A percentile compares a stretch with the other conserved stretches of the same genome.
Evolutionary conservation across 225 moss, liverwort and hornwort genomes (phyloP).

Genomic region (Pleurozium schreberi): DNA sequence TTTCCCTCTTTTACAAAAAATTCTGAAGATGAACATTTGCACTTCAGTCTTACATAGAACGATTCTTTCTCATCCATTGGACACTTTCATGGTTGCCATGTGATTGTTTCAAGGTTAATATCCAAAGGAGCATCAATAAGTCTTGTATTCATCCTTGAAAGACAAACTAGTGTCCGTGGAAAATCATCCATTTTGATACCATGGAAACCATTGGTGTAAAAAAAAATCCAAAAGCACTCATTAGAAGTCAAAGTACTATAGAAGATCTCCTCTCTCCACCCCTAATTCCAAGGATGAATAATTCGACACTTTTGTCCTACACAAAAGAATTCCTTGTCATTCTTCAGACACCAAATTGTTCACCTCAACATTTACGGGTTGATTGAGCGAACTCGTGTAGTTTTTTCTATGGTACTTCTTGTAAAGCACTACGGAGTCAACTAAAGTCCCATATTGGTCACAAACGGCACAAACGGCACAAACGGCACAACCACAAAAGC

Average conservation of each 20-base stretch:
- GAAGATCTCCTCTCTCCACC: too few relatives aligned
- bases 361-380: too few relatives aligned
- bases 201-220: too few relatives aligned
- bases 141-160: too few relatives aligned
- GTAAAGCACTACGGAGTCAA: not conserved
- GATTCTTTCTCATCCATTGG: not conserved
- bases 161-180: too few relatives aligned
- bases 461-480: not conserved
- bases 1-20: fast-evolving
- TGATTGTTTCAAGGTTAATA: fast-evolving
- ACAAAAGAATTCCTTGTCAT: too few relatives aligned
- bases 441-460: not conserved
- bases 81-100: fast-evolving
- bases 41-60: not conserved
- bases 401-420: not conserved
- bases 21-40: not conserved
- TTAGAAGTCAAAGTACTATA: too few relatives aligned
- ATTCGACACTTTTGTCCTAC: too few relatives aligned
- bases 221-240: too few relatives aligned
- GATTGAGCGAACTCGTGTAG: not conserved
- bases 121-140: not conserved
- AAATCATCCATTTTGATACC: too few relatives aligned
- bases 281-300: too few relatives aligned
- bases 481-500: not conserved
- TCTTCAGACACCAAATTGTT: too few relatives aligned